phyloP scores from a whole-genome alignment of 495 filamentous ascomycete genomes.

The Parmelia sp. region DNA sequence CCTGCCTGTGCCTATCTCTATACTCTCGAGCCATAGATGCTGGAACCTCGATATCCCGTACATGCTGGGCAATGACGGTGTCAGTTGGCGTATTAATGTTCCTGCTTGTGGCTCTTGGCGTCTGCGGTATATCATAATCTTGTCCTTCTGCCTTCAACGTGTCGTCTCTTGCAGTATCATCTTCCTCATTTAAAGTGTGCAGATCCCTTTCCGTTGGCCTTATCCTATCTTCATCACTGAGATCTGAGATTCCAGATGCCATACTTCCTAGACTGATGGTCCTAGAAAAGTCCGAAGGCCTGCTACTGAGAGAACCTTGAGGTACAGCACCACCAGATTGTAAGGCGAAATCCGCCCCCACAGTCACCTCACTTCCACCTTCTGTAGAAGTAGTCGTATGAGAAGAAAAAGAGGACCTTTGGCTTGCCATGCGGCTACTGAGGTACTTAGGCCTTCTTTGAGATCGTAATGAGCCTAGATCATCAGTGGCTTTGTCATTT shows the following conservation, averaged over 20 bases:
- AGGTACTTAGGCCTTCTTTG: conserved; percentile 62
- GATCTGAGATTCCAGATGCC: conserved; percentile 81
- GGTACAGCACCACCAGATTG: conserved; percentile 76
- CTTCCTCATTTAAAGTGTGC: conserved; percentile 57
- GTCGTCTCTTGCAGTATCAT: conserved; percentile 35
- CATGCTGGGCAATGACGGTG: conserved; percentile 79
- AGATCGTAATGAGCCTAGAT: conserved; percentile 21
- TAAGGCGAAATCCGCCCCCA: conserved; percentile 79
- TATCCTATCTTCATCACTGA: conserved; percentile 52
- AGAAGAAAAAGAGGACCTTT: conserved; percentile 73
- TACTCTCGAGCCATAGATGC: conserved; percentile 83
- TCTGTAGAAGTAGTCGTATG: conserved; percentile 56
- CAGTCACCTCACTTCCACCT: conserved; percentile 59
- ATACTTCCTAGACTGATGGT: conserved; percentile 90
- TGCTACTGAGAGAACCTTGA: conserved; percentile 45
- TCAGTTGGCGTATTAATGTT: conserved; percentile 63
- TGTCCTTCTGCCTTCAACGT: conserved; percentile 37
- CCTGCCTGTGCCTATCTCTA: conserved; percentile 52
- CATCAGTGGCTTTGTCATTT: neutral
- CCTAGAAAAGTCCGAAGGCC: conserved; percentile 53
- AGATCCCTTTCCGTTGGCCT: conserved; percentile 47
- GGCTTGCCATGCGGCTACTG: conserved; percentile 64
- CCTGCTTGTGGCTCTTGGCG: conserved; percentile 37
- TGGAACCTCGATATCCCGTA: conserved; percentile 82
- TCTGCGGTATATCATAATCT: conserved; percentile 37